Percentiles rank a stretch among this genome's conserved stretches.
phyloP scores from a whole-genome alignment of 2,329 filamentous ascomycete genomes.

The Fusarium sp. region DNA sequence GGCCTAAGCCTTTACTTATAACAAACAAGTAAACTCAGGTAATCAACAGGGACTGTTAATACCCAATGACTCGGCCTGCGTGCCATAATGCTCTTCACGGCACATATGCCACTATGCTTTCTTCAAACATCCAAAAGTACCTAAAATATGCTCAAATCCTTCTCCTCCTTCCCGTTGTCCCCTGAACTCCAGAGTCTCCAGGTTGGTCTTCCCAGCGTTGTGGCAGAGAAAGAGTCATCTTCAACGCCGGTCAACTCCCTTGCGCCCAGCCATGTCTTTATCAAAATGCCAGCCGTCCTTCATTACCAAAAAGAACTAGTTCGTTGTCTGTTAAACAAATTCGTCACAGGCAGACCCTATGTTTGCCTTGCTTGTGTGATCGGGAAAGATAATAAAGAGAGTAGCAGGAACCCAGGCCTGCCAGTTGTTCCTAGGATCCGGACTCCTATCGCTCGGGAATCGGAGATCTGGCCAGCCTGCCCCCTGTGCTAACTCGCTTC shows the following conservation, averaged over 20 bases:
- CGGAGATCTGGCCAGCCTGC: constrained; percentile 73
- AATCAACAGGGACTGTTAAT: constrained; percentile 22
- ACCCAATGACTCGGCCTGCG: constrained; percentile 36
- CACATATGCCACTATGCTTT: constrained; percentile 8
- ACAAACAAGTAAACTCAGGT: not conserved
- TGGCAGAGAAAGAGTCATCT: constrained; percentile 23
- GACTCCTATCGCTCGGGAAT: constrained; percentile 70
- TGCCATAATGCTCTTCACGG: constrained; percentile 17
- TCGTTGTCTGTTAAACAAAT: constrained; percentile 30
- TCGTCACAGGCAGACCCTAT: constrained; percentile 16
- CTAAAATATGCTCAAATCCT: constrained; percentile 17
- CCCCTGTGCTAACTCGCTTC: constrained; percentile 83
- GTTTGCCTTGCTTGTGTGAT: constrained; percentile 40
- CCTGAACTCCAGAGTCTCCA: constrained; percentile 15
- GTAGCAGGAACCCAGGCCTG: constrained; percentile 53
- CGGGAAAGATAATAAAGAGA: constrained; percentile 49
- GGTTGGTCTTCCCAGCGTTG: constrained; percentile 8
- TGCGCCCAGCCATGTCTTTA: constrained; percentile 35
- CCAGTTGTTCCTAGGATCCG: constrained; percentile 54
- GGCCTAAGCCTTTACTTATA: constrained; percentile 23
- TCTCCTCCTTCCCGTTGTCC: constrained; percentile 27
- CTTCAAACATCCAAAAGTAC: constrained; percentile 12
- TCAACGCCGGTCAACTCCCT: constrained; percentile 43
- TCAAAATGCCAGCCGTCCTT: constrained; percentile 39
- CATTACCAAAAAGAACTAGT: constrained; percentile 35